Base-by-base conservation (phyloP, 2,329 filamentous ascomycete genomes). In the Emericellopsis cladophorae region DNA sequence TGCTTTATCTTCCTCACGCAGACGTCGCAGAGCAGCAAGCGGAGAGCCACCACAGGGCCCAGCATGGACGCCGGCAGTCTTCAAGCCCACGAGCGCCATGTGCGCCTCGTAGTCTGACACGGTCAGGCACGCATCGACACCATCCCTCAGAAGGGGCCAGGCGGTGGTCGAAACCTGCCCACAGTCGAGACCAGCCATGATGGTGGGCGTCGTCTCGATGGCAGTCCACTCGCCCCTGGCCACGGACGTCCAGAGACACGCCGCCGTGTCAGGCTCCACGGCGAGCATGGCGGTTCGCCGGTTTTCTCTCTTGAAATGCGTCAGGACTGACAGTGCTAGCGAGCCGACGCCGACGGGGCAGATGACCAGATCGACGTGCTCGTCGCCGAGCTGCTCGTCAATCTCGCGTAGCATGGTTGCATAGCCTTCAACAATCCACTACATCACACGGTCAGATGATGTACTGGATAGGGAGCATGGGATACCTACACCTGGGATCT, bases 341-440 rank as follows among this genome's bases (percentile, higher is more conserved):
- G 77, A 83, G 0, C 85, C 84, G 0, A 84, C 83, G 0, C 85
- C 84, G 2, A 83, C 79, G 0, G 84, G 80, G 0, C 72, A 70
- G 12, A 90, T 56, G 24, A 79, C 67, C 9, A 75, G 59, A 6
- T 68, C 62, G 4, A 58, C 45, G 2, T 52, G 56, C 0, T 60
- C 54, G 1, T 61, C 47, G 0, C 59, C 57, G 0, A 65, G 52
- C 51, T 89, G 82, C 16, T 64, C 54, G 39, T 87, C 81, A 0
- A 76, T 64, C 52, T 92, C 85, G 4, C 59, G 55, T 45, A 89
- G 63, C 71, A 89, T 80, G 0, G 83, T 87, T 5, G 67, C 67
- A 50, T 90, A 92, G 0, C 85, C 85, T 45, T 90, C 77, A 0
- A 87, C 80, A 18, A 89, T 81, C 77, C 81, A 88, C 56, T 74